Conservation (phyloP, 2,329 filamentous ascomycete species). For the Ophiostoma montium region DNA sequence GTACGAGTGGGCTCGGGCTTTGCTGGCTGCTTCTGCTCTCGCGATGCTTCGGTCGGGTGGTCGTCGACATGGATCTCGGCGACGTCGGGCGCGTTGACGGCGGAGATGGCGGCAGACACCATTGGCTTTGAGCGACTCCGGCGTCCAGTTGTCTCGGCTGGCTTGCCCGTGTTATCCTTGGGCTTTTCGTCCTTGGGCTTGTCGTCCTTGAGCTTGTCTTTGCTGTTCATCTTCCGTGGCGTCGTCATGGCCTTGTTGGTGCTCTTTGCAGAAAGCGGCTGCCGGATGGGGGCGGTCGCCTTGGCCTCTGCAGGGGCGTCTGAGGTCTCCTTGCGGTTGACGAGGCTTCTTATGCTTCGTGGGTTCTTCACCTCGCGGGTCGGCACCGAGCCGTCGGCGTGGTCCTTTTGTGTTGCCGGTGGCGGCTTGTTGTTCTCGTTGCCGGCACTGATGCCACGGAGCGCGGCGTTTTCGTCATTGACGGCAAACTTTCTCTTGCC, state of each 20-base stretch:
- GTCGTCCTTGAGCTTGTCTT: slow-evolving; percentile 14
- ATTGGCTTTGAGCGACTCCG: slow-evolving; percentile 14
- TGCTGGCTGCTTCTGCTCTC: neutral
- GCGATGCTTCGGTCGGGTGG: neutral
- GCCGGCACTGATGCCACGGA: slow-evolving; percentile 17
- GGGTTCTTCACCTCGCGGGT: slow-evolving; percentile 20
- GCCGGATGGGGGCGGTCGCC: slow-evolving; percentile 23
- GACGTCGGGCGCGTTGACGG: slow-evolving; percentile 10
- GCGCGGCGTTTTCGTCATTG: slow-evolving; percentile 36
- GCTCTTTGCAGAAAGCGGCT: slow-evolving; percentile 41
- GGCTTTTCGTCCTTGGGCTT: neutral
- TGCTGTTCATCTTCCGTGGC: slow-evolving; percentile 37
- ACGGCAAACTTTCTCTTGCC: slow-evolving; percentile 45
- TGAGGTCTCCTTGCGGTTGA: slow-evolving; percentile 26
- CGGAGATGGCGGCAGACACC: slow-evolving; percentile 19
- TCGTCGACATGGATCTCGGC: slow-evolving; percentile 1
- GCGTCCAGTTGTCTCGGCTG: neutral
- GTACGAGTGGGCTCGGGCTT: neutral
- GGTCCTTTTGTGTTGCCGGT: slow-evolving; percentile 4
- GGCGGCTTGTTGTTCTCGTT: slow-evolving; percentile 17
- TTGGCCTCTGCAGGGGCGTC: slow-evolving; percentile 15
- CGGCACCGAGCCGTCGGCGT: slow-evolving; percentile 9
- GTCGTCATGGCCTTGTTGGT: slow-evolving; percentile 45
- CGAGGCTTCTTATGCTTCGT: slow-evolving; percentile 33
- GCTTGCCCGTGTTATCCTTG: slow-evolving; percentile 7